A percentile compares a stretch with the other conserved stretches of the same genome.
These are phyloP conservation scores for Amauroascus niger DNA, from an alignment of 2,329 filamentous ascomycete genomes.

Conservation along the genomic window DNA sequence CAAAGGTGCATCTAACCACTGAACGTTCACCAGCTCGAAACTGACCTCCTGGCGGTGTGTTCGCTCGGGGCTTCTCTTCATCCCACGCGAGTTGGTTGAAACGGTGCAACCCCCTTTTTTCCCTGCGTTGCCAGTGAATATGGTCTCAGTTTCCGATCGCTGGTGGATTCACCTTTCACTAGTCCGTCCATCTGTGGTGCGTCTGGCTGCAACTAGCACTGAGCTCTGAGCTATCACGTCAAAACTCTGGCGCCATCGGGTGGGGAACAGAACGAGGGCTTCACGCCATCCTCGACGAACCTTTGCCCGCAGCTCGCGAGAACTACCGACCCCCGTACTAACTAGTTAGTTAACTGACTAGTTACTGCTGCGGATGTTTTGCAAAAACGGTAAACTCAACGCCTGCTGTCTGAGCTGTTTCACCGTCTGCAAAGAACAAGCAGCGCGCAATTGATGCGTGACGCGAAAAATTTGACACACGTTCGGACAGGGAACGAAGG, in stretches of 20 bases:
- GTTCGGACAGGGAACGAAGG: not conserved
- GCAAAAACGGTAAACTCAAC: too few relatives aligned
- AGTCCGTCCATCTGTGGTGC: not conserved
- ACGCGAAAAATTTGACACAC: not conserved
- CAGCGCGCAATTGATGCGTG: not conserved
- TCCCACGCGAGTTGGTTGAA: too few relatives aligned
- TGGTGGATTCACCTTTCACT: conserved; percentile 6
- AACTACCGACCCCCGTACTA: too few relatives aligned
- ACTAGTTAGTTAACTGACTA: too few relatives aligned
- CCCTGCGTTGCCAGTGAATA: not conserved
- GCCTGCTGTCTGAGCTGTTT: not conserved
- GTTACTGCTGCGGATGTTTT: too few relatives aligned
- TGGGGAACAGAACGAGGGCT: not conserved
- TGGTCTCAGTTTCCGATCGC: conserved; percentile 8
- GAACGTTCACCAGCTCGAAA: too few relatives aligned
- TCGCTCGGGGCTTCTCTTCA: too few relatives aligned
- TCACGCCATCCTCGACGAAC: not conserved
- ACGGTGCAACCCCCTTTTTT: not conserved
- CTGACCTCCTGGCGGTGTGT: too few relatives aligned
- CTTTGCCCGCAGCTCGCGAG: not conserved
- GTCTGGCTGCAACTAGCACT: not conserved
- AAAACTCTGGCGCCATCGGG: not conserved
- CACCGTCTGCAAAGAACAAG: not conserved
- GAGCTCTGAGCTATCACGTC: conserved; percentile 1
- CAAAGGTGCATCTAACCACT: too few relatives aligned